Evolutionary conservation across 306 rosid species (phyloP).

Genomic region (Hylodesmum podocarpum): DNA sequence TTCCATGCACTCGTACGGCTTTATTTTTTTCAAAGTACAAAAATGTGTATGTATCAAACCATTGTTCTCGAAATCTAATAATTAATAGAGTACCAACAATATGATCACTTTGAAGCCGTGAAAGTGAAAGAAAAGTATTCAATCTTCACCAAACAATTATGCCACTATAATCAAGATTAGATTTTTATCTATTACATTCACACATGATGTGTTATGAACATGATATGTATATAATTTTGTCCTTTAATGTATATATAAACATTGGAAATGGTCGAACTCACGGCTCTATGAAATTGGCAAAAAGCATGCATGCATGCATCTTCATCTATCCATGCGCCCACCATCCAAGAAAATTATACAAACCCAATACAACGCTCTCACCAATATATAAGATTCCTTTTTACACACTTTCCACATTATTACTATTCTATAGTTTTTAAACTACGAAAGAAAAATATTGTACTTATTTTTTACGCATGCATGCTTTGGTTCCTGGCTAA

Average conservation of each 20-base stretch:
- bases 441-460: neutral
- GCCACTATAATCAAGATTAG: neutral
- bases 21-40: neutral
- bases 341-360: slow-evolving; percentile 26
- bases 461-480: neutral
- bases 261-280: slow-evolving; percentile 25
- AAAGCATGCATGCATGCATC: slow-evolving; percentile 34
- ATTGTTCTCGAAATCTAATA: neutral
- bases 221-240: neutral
- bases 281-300: neutral
- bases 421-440: neutral
- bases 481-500: neutral
- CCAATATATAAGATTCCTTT: neutral
- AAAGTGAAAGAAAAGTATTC: too few species aligned
- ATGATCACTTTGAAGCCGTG: neutral
- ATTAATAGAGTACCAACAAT: too few species aligned
- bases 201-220: neutral
- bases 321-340: slow-evolving; percentile 12
- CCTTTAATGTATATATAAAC: neutral
- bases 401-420: neutral
- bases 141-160: neutral
- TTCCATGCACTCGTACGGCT: too few species aligned
- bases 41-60: neutral
- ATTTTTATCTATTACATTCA: neutral
- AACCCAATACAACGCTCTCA: neutral